Base-by-base conservation (phyloP, 2,329 filamentous ascomycete genomes). In the Penicillium expansum region DNA sequence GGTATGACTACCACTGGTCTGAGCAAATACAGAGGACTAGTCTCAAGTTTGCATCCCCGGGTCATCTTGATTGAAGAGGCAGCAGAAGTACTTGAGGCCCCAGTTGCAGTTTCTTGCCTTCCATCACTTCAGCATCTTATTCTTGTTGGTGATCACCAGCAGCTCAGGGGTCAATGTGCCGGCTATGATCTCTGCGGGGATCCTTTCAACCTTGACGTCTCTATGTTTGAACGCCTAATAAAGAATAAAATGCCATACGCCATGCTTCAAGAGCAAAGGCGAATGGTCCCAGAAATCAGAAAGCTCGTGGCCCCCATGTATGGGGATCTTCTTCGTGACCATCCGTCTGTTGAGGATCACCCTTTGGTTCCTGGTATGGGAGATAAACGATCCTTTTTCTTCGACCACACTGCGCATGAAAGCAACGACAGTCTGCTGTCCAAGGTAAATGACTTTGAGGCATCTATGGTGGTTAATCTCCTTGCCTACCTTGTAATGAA, bases 221-320 rank as follows among this genome's bases (percentile, higher is more conserved):
- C 90, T 0, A 81, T 95, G 65, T 95, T 95, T 64, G 89, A 95
- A 73, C 82, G 91, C 1, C 78, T 95, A 14, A 82, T 94, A n/a
- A 77, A 80, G 5, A 85, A 90, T 16, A 68, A 79, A 0, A 74
- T 92, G 18, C 82, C 85, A 0, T 91, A 83, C 66, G 81, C 82
- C 1, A 85, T 84, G 52, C 79, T 95, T 0, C 82, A 80, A 1
- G 80, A 84, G 49, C 91, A 96, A 70, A 84, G 90, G 39, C 76
- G 87, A 47, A 90, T 90, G 88, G 82, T 84, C n/a, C 83, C 86
- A 0, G 85, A 88, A 58, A 84, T 90, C 52, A 80, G 87, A 42
- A 77, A 80, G 47, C 69, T 89, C 3, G 73, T 90, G 4, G 68
- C 71, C 0, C 85, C 85, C 4, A 86, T 89, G n/a, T 89, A 90